Percentiles rank a stretch among this genome's conserved stretches.
phyloP scores from a whole-genome alignment of 1,139 yeast species.

The Pichia sp. region DNA sequence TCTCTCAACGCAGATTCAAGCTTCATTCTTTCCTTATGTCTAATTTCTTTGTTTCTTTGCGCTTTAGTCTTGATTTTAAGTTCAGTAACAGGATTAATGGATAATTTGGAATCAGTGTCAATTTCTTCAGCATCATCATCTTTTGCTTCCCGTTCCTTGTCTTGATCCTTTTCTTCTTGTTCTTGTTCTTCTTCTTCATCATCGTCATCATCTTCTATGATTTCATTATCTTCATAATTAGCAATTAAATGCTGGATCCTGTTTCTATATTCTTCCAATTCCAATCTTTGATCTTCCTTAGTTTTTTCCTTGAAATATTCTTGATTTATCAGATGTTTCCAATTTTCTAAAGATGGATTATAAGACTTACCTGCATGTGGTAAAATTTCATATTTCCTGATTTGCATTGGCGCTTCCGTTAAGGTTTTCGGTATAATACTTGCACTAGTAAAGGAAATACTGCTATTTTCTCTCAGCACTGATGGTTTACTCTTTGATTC shows the following conservation, averaged over 20 bases:
- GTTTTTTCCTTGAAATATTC: conserved; percentile 63
- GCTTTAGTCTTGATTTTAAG: conserved; percentile 69
- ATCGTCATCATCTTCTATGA: conserved; percentile 33
- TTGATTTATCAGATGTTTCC: conserved; percentile 63
- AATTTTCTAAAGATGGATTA: conserved; percentile 79
- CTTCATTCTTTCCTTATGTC: conserved; percentile 52
- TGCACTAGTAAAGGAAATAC: conserved; percentile 46
- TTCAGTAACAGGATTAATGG: conserved; percentile 64
- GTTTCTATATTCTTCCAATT: conserved; percentile 51
- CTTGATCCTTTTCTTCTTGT: conserved; percentile 17
- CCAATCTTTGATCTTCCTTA: conserved; percentile 55
- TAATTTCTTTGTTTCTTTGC: conserved; percentile 64
- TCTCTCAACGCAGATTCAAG: conserved; percentile 52
- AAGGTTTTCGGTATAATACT: conserved; percentile 50
- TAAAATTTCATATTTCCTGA: conserved; percentile 38
- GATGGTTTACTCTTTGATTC: conserved; percentile 29
- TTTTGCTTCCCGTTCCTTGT: conserved; percentile 24
- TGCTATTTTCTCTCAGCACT: conserved; percentile 32
- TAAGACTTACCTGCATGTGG: conserved; percentile 90
- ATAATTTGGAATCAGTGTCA: conserved; percentile 32
- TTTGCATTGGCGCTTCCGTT: conserved; percentile 41
- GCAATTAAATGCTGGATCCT: conserved; percentile 59
- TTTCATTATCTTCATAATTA: conserved; percentile 51
- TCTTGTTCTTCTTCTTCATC: conserved; percentile 24
- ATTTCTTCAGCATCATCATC: conserved; percentile 25